phyloP scores from a whole-genome alignment of 192 early-diverging fungal genomes.

The Coemansia sp. region DNA sequence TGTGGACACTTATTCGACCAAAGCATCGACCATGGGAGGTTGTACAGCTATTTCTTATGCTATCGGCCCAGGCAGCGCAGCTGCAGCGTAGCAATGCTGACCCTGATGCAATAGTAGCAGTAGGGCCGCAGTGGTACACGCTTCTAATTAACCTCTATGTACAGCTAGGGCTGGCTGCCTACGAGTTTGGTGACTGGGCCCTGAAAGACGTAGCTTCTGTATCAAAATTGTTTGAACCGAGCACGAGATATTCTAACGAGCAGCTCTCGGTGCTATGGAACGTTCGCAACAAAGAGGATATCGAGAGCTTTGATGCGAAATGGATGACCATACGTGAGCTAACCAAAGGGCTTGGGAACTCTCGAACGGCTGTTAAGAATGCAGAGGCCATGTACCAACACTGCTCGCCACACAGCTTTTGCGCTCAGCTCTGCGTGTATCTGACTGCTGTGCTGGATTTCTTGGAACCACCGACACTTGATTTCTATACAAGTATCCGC shows the following conservation, averaged over 20 bases:
- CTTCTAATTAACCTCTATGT: constrained; percentile 26
- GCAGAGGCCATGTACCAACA: constrained; percentile 9
- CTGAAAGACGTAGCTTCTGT: constrained; percentile 15
- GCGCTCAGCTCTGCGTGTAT: constrained; percentile 17
- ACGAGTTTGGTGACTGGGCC: constrained; percentile 26
- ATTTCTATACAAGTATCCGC: constrained; percentile 31
- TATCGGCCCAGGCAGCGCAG: constrained; percentile 35
- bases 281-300: background rate
- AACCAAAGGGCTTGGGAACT: constrained; percentile 10
- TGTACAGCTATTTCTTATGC: constrained; percentile 32
- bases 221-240: constrained; percentile 24
- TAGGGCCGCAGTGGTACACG: constrained; percentile 26
- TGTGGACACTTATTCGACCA: constrained; percentile 46
- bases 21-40: constrained; percentile 10
- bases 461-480: constrained; percentile 34
- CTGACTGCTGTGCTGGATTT: constrained; percentile 20
- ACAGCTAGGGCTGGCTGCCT: constrained; percentile 31
- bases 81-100: constrained; percentile 18
- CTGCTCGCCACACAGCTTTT: constrained; percentile 31
- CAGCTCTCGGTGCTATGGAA: constrained; percentile 33
- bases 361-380: background rate
- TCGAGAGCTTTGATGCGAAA: constrained; percentile 17
- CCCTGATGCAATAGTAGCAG: constrained; percentile 9
- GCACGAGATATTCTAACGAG: constrained; percentile 2
- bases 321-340: constrained; percentile 22